These are phyloP conservation scores for Lentinula guzmanii DNA, from an alignment of 768 basidiomycete species.

Conservation along the genomic window DNA sequence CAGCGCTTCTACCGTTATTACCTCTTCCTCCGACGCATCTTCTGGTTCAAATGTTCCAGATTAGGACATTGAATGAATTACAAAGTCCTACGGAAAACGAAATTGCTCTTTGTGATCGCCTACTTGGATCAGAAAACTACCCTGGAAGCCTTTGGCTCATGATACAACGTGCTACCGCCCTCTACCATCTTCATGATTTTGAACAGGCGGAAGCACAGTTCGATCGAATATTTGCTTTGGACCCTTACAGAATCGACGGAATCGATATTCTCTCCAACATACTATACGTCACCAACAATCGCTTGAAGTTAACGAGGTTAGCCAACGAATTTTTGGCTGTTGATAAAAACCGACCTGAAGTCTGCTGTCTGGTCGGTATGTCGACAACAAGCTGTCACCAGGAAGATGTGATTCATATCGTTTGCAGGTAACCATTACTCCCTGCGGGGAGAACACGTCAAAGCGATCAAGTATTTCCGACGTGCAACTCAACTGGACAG, in stretches of 20 bases:
- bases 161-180: slow-evolving; percentile 77
- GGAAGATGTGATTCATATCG: neutral
- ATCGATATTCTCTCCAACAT: slow-evolving; percentile 97
- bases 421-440: slow-evolving; percentile 93
- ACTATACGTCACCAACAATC: slow-evolving; percentile 89
- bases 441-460: slow-evolving; percentile 87
- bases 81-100: slow-evolving; percentile 88
- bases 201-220: slow-evolving; percentile 81
- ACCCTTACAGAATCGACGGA: slow-evolving; percentile 90
- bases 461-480: slow-evolving; percentile 92
- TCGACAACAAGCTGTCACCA: slow-evolving; percentile 7
- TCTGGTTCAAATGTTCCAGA: slow-evolving; percentile 66
- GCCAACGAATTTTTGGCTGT: slow-evolving; percentile 87
- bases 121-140: slow-evolving; percentile 68
- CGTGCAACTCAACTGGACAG: slow-evolving; percentile 93
- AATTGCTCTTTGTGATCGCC: slow-evolving; percentile 70
- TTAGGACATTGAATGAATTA: slow-evolving; percentile 85
- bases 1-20: slow-evolving; percentile 41
- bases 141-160: slow-evolving; percentile 81
- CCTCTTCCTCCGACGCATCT: slow-evolving; percentile 42
- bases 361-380: slow-evolving; percentile 92
- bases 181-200: slow-evolving; percentile 92
- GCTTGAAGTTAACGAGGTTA: slow-evolving; percentile 80
- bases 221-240: slow-evolving; percentile 69
- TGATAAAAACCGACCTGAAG: slow-evolving; percentile 92